These are phyloP conservation scores for Lactifluus volemus DNA, from an alignment of 768 basidiomycete genomes.

Conservation along the genomic window DNA sequence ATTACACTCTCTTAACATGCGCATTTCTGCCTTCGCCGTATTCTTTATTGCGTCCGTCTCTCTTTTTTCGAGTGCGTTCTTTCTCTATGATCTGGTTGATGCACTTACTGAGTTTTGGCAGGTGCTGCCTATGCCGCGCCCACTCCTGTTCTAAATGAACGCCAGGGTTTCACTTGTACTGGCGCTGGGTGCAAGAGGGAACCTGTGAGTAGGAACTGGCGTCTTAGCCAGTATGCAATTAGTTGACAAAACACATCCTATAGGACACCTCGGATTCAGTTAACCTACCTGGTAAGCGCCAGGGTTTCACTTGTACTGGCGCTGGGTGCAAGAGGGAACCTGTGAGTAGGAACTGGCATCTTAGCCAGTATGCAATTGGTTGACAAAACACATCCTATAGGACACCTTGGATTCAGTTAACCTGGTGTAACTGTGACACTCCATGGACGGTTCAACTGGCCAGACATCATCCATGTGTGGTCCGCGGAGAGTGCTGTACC, in stretches of 20 bases:
- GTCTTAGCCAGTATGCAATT: background rate
- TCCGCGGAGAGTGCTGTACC: background rate
- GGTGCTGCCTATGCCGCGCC: background rate
- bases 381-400: background rate
- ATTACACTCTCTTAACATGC: background rate
- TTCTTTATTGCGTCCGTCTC: background rate
- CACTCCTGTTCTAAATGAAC: background rate
- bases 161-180: background rate
- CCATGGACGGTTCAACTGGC: background rate
- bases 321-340: no score
- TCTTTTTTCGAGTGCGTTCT: background rate
- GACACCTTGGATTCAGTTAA: background rate
- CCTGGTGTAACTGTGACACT: no score
- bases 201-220: background rate
- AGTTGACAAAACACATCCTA: background rate
- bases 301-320: background rate
- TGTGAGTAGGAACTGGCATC: background rate
- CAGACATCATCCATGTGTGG: background rate
- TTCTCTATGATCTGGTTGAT: background rate
- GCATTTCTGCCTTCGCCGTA: background rate
- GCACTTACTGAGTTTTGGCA: background rate
- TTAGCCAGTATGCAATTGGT: background rate
- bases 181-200: no score
- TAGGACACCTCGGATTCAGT: background rate
- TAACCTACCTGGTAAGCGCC: background rate